phyloP scores from a whole-genome alignment of 1,139 yeast genomes.

The Keqinozyma sinolaborantium region DNA sequence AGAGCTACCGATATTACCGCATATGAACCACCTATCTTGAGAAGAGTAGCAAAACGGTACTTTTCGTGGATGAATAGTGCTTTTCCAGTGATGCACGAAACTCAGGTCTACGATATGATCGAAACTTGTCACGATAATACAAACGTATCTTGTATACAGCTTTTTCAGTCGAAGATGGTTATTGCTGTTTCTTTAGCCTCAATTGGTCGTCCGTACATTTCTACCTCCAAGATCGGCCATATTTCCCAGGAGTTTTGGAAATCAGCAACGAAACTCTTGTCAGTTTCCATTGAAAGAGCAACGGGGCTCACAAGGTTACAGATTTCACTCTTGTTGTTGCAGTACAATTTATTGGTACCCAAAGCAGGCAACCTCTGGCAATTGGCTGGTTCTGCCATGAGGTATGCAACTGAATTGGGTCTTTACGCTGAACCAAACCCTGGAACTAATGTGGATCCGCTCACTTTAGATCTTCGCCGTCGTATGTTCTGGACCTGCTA shows the following conservation, averaged over 20 bases:
- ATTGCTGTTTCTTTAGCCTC: constrained; percentile 10
- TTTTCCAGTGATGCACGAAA: constrained; percentile 9
- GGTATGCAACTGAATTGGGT: constrained; percentile 11
- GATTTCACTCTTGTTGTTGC: constrained; percentile 7
- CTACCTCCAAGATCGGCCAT: constrained; percentile 9
- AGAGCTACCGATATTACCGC: constrained; percentile 8
- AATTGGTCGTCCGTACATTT: constrained; percentile 7
- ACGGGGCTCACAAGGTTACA: no score
- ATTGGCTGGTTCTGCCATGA: constrained; percentile 10
- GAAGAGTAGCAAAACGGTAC: constrained; percentile 6
- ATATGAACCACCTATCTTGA: constrained; percentile 7
- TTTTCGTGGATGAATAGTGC: constrained; percentile 11
- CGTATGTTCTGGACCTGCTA: constrained; percentile 11
- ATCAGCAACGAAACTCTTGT: constrained; percentile 7
- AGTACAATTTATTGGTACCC: constrained; percentile 10
- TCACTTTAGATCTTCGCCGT: constrained; percentile 8
- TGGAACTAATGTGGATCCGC: constrained; percentile 7
- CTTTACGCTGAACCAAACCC: constrained; percentile 9
- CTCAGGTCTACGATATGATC: constrained; percentile 6
- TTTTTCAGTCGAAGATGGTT: constrained; percentile 9
- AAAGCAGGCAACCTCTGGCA: constrained; percentile 11
- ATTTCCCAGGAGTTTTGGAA: constrained; percentile 10
- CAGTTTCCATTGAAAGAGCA: constrained; percentile 6
- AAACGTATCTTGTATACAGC: constrained; percentile 5
- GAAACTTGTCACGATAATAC: constrained; percentile 5